Evolutionary conservation across 176 grass and related monocot species (phyloP), one percentile per base, ranked within the genome.

Genomic region (Areca catechu): DNA sequence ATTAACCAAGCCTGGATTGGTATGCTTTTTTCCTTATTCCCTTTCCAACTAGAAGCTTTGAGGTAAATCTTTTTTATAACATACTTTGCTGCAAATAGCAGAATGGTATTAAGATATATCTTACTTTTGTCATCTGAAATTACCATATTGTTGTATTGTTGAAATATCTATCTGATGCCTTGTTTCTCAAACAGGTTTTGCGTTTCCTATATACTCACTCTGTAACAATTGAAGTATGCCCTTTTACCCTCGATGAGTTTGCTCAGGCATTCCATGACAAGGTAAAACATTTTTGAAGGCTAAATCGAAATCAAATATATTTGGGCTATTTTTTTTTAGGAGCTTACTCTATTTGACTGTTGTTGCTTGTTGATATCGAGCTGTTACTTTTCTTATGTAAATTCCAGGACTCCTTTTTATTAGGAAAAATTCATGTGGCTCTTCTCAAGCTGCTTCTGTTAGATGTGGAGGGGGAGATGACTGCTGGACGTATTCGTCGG

Each of bases 191-290:
- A 53, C 81, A 98, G 93, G 76, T 93, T 78, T 56, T 92, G 72
- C 76, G 63, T 29, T 98, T 89, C 73, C 4, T 98, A 21, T 89
- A 89, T 18, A 51, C 69, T 62, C 78, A 83, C 73, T 89, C 89
- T 43, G 53, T 56, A 20, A 72, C 66, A 73, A 74, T 85, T 71
- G 73, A 93, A 85, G 60, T 85, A 54, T 20, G 71, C 49, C 62
- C 80, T 18, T 98, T 98, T 50, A 93, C 84, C 58, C 61, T 98
- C 76, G 93, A 98, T 68, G 93, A 93, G 79, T 92, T 98, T 78
- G 79, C 57, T 7, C 87, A 93, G 66, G 82, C 88, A 57, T 93
- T 98, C 69, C 93, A 92, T 74, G 93, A 92, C 58, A 98, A 98
- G 93, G 93, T 97, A 34, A 56, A 60, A 49, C 12, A 19, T 19